Conservation (phyloP, 1,284 basidiomycete genomes). For the Leccinum huronense region DNA sequence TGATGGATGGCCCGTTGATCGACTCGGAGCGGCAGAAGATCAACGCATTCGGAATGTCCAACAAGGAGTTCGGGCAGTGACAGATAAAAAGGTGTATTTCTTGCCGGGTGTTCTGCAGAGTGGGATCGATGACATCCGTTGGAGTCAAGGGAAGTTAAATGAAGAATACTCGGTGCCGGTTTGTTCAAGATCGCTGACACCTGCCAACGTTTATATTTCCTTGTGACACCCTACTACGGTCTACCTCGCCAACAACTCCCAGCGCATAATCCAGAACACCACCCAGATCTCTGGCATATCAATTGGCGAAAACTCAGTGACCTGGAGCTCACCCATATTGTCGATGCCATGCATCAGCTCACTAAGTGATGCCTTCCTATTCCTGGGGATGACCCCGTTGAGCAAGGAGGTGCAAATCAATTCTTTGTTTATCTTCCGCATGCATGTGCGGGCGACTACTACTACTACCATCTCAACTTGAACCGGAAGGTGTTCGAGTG, state of each 20-base stretch:
- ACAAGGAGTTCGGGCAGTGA: slow-evolving; percentile 89
- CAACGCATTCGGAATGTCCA: slow-evolving; percentile 82
- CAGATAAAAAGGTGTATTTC: slow-evolving; percentile 78
- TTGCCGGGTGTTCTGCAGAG: slow-evolving; percentile 82
- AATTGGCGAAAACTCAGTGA: slow-evolving; percentile 92
- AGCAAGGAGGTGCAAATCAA: slow-evolving; percentile 82
- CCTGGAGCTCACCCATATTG: slow-evolving; percentile 84
- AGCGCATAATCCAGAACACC: slow-evolving; percentile 94
- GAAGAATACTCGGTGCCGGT: slow-evolving; percentile 82
- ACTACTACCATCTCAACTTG: slow-evolving; percentile 84
- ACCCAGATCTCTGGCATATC: slow-evolving; percentile 97
- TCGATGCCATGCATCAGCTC: slow-evolving; percentile 75
- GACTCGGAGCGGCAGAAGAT: slow-evolving; percentile 95
- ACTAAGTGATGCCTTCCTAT: slow-evolving; percentile 78
- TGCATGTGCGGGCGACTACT: slow-evolving; percentile 90
- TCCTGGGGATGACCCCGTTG: slow-evolving; percentile 79
- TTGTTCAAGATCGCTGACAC: slow-evolving; percentile 72
- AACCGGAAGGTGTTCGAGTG: slow-evolving; percentile 95
- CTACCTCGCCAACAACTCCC: slow-evolving; percentile 93
- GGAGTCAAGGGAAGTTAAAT: slow-evolving; percentile 85
- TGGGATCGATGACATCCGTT: slow-evolving; percentile 88
- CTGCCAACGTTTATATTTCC: slow-evolving; percentile 88
- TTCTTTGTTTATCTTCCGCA: slow-evolving; percentile 89
- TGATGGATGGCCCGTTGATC: slow-evolving; percentile 97
- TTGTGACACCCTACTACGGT: slow-evolving; percentile 73